A percentile compares a stretch with the other conserved stretches of the same genome.
Evolutionary conservation across 202 grass and related monocot species (phyloP).

Genomic region (Setaria italica): DNA sequence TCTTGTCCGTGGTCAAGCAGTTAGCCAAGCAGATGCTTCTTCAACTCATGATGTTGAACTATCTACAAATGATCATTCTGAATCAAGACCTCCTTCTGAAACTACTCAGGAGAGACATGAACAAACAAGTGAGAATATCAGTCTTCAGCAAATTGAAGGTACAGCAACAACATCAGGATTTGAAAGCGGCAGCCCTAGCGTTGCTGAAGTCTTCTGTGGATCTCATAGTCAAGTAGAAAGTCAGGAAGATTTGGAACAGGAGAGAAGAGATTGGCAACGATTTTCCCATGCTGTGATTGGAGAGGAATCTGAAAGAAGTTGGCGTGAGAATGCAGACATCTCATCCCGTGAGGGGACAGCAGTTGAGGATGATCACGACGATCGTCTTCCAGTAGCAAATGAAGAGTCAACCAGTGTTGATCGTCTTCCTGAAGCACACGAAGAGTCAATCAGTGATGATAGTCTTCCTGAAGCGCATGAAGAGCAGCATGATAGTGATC

Average conservation of each 20-base stretch:
- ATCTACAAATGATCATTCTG: slow-evolving; percentile 51
- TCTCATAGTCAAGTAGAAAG: slow-evolving; percentile 48
- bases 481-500: slow-evolving; percentile 44
- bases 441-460: slow-evolving; percentile 55
- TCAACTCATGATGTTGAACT: slow-evolving; percentile 52
- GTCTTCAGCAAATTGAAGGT: slow-evolving; percentile 44
- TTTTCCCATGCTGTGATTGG: slow-evolving; percentile 37
- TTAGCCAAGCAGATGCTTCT: slow-evolving; percentile 59
- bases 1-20: slow-evolving; percentile 72
- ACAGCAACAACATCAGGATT: slow-evolving; percentile 46
- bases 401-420: slow-evolving; percentile 54
- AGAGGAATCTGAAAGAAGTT: slow-evolving; percentile 51
- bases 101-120: slow-evolving; percentile 51
- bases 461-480: slow-evolving; percentile 54
- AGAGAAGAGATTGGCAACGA: slow-evolving; percentile 49
- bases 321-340: slow-evolving; percentile 56
- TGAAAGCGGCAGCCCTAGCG: slow-evolving; percentile 46
- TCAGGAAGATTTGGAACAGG: slow-evolving; percentile 53
- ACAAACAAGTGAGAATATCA: slow-evolving; percentile 41
- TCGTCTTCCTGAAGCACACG: slow-evolving; percentile 51
- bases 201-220: slow-evolving; percentile 41
- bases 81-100: slow-evolving; percentile 46
- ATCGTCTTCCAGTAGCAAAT: slow-evolving; percentile 46
- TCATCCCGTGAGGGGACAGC: slow-evolving; percentile 50
- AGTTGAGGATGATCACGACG: slow-evolving; percentile 46